Evolutionary conservation across 192 early-diverging fungal genomes (phyloP).

Genomic region (Coemansia javaensis): DNA sequence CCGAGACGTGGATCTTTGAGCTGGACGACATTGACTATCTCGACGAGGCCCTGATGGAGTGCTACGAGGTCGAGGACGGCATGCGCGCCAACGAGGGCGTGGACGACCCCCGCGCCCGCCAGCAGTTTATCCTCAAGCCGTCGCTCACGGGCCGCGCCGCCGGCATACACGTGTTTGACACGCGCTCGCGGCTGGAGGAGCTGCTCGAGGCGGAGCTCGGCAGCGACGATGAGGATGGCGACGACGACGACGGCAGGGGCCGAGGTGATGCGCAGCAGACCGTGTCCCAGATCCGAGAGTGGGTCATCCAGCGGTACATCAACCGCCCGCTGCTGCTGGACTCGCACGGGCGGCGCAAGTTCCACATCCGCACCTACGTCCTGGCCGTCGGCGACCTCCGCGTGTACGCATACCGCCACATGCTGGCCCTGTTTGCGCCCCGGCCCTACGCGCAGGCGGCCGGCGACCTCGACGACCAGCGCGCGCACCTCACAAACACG

Average conservation of each 20-base stretch:
- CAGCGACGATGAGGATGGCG: slow-evolving; percentile 42
- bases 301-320: slow-evolving; percentile 66
- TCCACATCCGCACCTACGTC: slow-evolving; percentile 63
- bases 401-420: slow-evolving; percentile 59
- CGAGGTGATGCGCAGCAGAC: slow-evolving; percentile 9
- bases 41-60: slow-evolving; percentile 65
- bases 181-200: slow-evolving; percentile 47
- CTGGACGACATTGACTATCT: slow-evolving; percentile 61
- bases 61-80: slow-evolving; percentile 59
- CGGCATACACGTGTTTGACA: slow-evolving; percentile 61
- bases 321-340: slow-evolving; percentile 52
- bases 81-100: slow-evolving; percentile 47
- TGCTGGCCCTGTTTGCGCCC: slow-evolving; percentile 62
- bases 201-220: slow-evolving; percentile 42
- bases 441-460: slow-evolving; percentile 42
- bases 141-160: slow-evolving; percentile 61
- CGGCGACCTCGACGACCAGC: slow-evolving; percentile 43
- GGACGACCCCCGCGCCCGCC: slow-evolving; percentile 11
- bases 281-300: slow-evolving; percentile 60
- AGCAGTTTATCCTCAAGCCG: slow-evolving; percentile 62
- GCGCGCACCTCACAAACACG: slow-evolving; percentile 62
- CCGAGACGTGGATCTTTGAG: slow-evolving; percentile 63
- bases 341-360: slow-evolving; percentile 51
- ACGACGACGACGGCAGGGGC: slow-evolving; percentile 13
- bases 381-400: slow-evolving; percentile 55